phyloP scores from a whole-genome alignment of 1,139 yeast species.

The Citeromyces siamensis region DNA sequence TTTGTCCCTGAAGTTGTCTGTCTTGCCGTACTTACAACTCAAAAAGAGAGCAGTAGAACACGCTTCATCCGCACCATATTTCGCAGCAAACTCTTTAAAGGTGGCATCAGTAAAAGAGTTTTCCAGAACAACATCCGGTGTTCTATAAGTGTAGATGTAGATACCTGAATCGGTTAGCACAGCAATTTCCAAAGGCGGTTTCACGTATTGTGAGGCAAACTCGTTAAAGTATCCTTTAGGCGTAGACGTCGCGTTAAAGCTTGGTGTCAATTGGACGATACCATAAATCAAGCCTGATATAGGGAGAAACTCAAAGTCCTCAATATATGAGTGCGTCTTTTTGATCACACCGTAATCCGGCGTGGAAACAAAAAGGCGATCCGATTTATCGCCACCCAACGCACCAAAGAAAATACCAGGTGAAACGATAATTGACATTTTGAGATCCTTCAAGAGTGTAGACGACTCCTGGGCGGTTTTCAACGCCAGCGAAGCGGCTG shows the following conservation, averaged over 20 bases:
- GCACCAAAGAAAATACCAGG: constrained; percentile 68
- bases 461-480: constrained; percentile 20
- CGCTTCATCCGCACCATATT: constrained; percentile 62
- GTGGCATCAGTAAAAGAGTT: constrained; percentile 45
- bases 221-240: constrained; percentile 78
- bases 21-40: constrained; percentile 59
- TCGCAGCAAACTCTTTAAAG: constrained; percentile 32
- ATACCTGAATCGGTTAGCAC: constrained; percentile 74
- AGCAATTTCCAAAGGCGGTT: constrained; percentile 56
- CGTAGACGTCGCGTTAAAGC: constrained; percentile 56
- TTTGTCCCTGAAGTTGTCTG: constrained; percentile 36
- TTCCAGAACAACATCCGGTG: constrained; percentile 69
- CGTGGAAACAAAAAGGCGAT: constrained; percentile 59
- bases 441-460: constrained; percentile 29
- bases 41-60: constrained; percentile 80
- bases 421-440: constrained; percentile 44
- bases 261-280: constrained; percentile 56
- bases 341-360: constrained; percentile 78
- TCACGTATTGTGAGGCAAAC: constrained; percentile 73
- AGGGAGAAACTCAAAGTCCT: constrained; percentile 69
- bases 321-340: constrained; percentile 57
- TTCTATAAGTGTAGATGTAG: constrained; percentile 61
- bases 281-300: constrained; percentile 60
- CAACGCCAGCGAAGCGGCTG: constrained; percentile 16
- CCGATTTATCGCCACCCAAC: constrained; percentile 23